These are phyloP conservation scores for Amoeboaphelidium protococcarum DNA, from an alignment of 371 early-diverging fungal species.

Conservation along the genomic window DNA sequence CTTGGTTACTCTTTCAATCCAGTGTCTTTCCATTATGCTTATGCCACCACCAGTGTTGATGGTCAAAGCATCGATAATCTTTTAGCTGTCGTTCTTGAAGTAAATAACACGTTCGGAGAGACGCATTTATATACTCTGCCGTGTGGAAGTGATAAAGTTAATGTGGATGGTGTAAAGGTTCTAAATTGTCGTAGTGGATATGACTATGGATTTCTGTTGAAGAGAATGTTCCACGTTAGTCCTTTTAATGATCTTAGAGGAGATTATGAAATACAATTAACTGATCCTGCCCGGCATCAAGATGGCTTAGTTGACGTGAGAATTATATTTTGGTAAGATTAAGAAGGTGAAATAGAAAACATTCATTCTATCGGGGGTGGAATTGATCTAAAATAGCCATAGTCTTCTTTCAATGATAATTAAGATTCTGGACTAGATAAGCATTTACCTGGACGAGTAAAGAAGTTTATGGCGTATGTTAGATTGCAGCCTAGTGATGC, in stretches of 20 bases:
- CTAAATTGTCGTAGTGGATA: conserved; percentile 3
- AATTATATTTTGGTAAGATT: too few relatives aligned
- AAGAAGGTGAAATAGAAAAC: too few relatives aligned
- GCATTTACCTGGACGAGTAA: too few relatives aligned
- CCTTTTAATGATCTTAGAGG: conserved; percentile 28
- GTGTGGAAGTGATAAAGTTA: background rate
- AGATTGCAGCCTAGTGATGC: too few relatives aligned
- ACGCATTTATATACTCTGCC: conserved; percentile 18
- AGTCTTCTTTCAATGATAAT: too few relatives aligned
- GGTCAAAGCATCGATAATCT: conserved; percentile 2
- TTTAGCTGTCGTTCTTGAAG: conserved; percentile 14
- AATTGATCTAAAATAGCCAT: too few relatives aligned
- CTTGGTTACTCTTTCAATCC: too few relatives aligned
- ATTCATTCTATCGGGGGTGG: too few relatives aligned
- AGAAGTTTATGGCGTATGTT: conserved; percentile 13
- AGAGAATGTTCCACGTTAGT: conserved; percentile 23
- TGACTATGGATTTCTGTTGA: conserved; percentile 6
- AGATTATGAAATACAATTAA: conserved; percentile 13
- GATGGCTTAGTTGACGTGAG: too few relatives aligned
- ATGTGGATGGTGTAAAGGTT: conserved; percentile 7
- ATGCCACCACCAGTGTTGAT: background rate
- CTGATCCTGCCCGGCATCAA: conserved; percentile 6
- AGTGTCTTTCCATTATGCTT: too few relatives aligned
- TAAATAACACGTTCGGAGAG: conserved; percentile 29
- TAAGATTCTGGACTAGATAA: too few relatives aligned